Conservation (phyloP, 1,284 basidiomycete genomes). For the Puccinia coronata region DNA sequence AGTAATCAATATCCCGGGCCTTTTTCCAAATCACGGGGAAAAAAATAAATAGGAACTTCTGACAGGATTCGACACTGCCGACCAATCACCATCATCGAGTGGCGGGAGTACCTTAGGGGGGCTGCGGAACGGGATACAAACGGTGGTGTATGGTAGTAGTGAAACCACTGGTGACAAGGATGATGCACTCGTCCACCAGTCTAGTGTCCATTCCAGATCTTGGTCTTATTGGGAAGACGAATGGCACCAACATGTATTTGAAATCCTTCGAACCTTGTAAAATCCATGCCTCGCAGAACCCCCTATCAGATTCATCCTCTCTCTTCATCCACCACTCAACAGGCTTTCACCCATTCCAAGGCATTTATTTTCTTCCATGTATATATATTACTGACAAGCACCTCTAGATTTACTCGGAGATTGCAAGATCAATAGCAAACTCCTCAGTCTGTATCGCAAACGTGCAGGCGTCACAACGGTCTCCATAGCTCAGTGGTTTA, state of each 20-base stretch:
- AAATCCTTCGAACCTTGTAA: conserved; percentile 2
- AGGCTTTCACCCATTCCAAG: no score
- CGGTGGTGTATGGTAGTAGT: conserved; percentile 12
- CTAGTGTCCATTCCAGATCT: background rate
- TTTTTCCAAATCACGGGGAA: background rate
- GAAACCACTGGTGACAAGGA: background rate
- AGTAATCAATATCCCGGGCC: background rate
- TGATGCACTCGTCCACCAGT: background rate
- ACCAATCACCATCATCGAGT: background rate
- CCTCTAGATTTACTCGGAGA: no score
- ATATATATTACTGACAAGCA: no score
- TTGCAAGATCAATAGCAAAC: no score
- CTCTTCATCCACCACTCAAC: no score
- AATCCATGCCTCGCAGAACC: no score
- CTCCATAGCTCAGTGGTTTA: no score
- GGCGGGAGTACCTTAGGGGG: background rate
- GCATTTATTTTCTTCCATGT: no score
- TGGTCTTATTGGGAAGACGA: conserved; percentile 45
- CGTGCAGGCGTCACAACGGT: no score
- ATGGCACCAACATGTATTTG: conserved; percentile 25
- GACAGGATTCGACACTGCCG: background rate
- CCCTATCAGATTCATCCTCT: no score
- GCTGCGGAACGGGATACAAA: conserved; percentile 18
- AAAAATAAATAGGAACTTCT: conserved; percentile 28
- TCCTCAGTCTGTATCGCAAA: no score